Evolutionary conservation across 495 filamentous ascomycete genomes (phyloP).

Genomic region (Aspergillus saccharolyticus): DNA sequence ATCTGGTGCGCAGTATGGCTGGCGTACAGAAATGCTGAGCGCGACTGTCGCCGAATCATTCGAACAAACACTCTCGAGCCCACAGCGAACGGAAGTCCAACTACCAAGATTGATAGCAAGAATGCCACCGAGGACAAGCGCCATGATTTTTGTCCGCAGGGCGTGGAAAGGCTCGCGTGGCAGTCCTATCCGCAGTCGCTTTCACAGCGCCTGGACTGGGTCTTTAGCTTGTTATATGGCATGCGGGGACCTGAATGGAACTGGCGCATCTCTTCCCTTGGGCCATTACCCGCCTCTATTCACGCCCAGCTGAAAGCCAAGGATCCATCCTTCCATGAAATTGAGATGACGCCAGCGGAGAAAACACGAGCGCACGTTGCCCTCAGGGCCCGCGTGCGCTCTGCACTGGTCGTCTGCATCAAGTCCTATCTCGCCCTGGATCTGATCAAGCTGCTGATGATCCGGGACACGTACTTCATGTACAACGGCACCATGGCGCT

Average conservation of each 20-base stretch:
- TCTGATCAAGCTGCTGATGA: constrained; percentile 57
- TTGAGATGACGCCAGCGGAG: not conserved
- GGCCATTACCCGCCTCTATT: constrained; percentile 51
- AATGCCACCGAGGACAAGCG: not conserved
- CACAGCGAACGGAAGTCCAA: not conserved
- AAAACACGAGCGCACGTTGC: not conserved
- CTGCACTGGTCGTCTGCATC: constrained; percentile 43
- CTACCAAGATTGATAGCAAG: not conserved
- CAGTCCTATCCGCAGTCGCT: constrained; percentile 64
- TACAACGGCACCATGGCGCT: constrained; percentile 31
- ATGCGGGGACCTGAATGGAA: constrained; percentile 78
- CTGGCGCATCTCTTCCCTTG: constrained; percentile 57
- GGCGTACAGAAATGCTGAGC: constrained; percentile 60
- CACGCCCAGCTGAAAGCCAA: constrained; percentile 32
- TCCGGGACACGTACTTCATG: constrained; percentile 72
- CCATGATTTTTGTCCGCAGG: not conserved
- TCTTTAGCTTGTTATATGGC: constrained; percentile 59
- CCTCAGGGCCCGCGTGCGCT: constrained; percentile 36
- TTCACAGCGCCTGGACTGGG: constrained; percentile 64
- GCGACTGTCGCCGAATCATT: constrained; percentile 62
- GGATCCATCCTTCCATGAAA: not conserved
- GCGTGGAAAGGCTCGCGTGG: constrained; percentile 47
- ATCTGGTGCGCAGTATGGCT: constrained; percentile 61
- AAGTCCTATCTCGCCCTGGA: constrained; percentile 62
- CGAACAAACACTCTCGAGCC: not conserved